Conservation (phyloP, 2,329 filamentous ascomycete species). For the Xylaria sp. region DNA sequence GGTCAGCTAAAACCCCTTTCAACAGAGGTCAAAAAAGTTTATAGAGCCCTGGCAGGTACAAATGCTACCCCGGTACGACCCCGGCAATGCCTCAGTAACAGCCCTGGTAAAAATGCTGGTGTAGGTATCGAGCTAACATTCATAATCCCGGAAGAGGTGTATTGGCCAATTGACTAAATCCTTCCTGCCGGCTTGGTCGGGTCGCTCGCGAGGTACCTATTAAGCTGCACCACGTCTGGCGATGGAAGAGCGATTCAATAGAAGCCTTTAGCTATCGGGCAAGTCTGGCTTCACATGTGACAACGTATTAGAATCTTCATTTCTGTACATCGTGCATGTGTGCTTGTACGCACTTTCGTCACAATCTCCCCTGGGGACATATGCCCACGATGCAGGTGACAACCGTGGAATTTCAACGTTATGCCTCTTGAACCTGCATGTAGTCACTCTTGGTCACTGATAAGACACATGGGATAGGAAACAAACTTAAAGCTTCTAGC, state of each 20-base stretch:
- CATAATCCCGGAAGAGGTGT: too few species aligned
- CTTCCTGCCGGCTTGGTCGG: not conserved
- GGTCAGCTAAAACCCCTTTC: too few species aligned
- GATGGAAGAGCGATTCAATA: not conserved
- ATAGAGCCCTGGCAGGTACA: too few species aligned
- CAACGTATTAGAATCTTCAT: not conserved
- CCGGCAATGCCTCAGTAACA: too few species aligned
- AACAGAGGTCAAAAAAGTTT: too few species aligned
- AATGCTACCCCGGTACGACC: too few species aligned
- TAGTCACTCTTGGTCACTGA: not conserved
- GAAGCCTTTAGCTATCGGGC: not conserved
- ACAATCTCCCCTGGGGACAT: conserved; percentile 10
- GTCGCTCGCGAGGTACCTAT: too few species aligned
- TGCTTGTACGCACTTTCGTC: conserved; percentile 1
- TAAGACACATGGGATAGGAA: not conserved
- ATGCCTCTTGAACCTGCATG: conserved; percentile 3
- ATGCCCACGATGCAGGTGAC: conserved; percentile 17
- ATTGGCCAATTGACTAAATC: conserved; percentile 18
- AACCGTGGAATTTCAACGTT: not conserved
- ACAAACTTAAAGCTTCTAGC: not conserved
- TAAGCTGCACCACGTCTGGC: not conserved
- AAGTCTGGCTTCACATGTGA: not conserved
- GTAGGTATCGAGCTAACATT: too few species aligned
- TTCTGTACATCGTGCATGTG: not conserved
- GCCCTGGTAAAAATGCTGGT: too few species aligned